Base-by-base conservation (phyloP, 2,329 filamentous ascomycete species). In the Xylariaceae sp. region DNA sequence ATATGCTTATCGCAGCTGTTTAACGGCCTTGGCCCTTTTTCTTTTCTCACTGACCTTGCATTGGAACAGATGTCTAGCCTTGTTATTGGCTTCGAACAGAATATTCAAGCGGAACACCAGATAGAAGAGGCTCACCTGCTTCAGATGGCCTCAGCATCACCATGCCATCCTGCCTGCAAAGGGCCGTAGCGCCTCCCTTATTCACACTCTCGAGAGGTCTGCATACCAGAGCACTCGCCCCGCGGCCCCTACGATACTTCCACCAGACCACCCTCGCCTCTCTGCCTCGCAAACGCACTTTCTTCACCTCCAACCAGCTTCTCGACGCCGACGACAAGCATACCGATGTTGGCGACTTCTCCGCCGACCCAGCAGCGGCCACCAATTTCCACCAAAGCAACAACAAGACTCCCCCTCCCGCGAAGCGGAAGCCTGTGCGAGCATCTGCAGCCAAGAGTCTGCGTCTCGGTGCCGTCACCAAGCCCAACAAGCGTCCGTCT, bases 381-480 rank as follows among this genome's bases (percentile, higher is more conserved):
- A 48, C 51, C 31, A 48, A 59, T 11, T 9, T 45, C 10, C 34
- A 56, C 19, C 48, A 40, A 13, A 41, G 51, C 6, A 40, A 22
- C 38, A 40, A 54, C 13, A 65, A 66, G 5, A 44, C 60, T 10
- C 44, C 63, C 1, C 31, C 63, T 18, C 55, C 69, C 3, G 42
- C 60, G 45, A 80, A 79, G 62, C 73, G 77, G 51, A 80, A 79
- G 51, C 71, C 73, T 6, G 70, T 71, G 3, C 71, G 79, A 39
- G 63, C 72, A 1, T 67, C 73, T 3, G 72, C 73, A 3, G 70
- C 82, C 42, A 88, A 90, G 60, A 88, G 86, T 56, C 76, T 97
- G 31, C 84, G 93, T 50, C 82, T 91, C 53, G 90, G 96, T 12
- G 90, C 92, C 31, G 88, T 90, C 16, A 90, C 92, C 16, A 90